A percentile compares a stretch with the other conserved stretches of the same genome.
phyloP scores from a whole-genome alignment of 2,329 filamentous ascomycete genomes.

The Bertia moriformis region DNA sequence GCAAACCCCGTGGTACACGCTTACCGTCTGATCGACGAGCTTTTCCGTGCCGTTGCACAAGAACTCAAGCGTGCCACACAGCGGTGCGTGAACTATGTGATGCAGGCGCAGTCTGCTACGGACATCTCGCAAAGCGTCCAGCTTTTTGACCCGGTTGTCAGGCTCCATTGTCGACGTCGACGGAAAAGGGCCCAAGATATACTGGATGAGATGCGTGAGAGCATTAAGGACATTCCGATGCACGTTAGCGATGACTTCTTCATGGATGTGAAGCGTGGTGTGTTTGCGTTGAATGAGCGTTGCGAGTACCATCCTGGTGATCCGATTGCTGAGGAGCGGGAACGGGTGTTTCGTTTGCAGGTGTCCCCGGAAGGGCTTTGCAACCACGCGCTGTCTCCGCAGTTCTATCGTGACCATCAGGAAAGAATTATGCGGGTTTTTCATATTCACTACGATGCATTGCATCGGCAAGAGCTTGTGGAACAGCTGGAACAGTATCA shows the following conservation, averaged over 20 bases:
- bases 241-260: conserved; percentile 12
- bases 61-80: not conserved
- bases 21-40: not conserved
- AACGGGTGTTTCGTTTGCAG: conserved; percentile 4
- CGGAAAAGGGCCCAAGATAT: not conserved
- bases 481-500: too few species aligned
- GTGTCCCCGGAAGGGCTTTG: too few species aligned
- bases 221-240: conserved; percentile 10
- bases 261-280: conserved; percentile 13
- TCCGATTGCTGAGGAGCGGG: conserved; percentile 9
- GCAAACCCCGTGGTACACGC: not conserved
- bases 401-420: too few species aligned
- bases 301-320: conserved; percentile 16
- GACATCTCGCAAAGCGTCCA: not conserved
- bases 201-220: not conserved
- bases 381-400: too few species aligned
- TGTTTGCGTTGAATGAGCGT: conserved; percentile 12
- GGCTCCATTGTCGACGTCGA: not conserved
- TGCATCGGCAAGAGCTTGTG: too few species aligned
- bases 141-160: not conserved
- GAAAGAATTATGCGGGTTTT: too few species aligned
- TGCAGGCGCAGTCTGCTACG: not conserved
- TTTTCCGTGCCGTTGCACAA: not conserved
- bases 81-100: not conserved
- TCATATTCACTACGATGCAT: too few species aligned